These are phyloP conservation scores for Zymoseptoria tritici DNA, from an alignment of 2,329 filamentous ascomycete species.

Conservation along the genomic window DNA sequence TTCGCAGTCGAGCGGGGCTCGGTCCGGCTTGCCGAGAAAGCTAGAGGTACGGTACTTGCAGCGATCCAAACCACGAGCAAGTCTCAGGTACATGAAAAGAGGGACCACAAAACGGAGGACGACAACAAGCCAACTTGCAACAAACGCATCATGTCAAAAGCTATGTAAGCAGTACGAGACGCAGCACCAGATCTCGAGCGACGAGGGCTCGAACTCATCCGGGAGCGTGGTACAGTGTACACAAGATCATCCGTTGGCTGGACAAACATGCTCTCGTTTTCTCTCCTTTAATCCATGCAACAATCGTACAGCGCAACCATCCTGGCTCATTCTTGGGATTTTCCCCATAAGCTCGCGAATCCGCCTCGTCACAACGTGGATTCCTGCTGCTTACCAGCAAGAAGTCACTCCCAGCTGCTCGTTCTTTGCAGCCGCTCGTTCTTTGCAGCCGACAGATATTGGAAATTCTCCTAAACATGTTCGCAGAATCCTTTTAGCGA, in stretches of 20 bases:
- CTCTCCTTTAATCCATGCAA: slow-evolving; percentile 11
- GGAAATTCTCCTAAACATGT: not conserved
- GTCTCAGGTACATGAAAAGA: not conserved
- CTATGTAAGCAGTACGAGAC: not conserved
- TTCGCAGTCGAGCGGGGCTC: not conserved
- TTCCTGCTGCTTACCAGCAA: not conserved
- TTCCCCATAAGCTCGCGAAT: not conserved
- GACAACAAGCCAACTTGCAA: not conserved
- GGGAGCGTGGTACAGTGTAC: not conserved
- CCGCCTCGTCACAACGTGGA: not conserved
- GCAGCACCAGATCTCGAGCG: not conserved
- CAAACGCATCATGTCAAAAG: not conserved
- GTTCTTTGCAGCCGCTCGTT: not conserved
- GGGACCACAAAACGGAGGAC: not conserved
- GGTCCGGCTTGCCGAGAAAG: not conserved
- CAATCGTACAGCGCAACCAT: not conserved
- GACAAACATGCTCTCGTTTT: not conserved
- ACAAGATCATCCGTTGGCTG: not conserved
- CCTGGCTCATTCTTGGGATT: not conserved
- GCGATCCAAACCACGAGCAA: not conserved
- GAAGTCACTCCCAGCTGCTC: not conserved
- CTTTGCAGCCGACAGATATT: not conserved
- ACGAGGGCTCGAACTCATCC: slow-evolving; percentile 1
- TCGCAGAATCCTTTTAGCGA: slow-evolving; percentile 53
- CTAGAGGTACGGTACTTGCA: not conserved